Percentiles rank a stretch among this genome's conserved stretches.
These are phyloP conservation scores for Pilobolus umbonatus DNA, from an alignment of 192 early-diverging fungal genomes.

Conservation along the genomic window DNA sequence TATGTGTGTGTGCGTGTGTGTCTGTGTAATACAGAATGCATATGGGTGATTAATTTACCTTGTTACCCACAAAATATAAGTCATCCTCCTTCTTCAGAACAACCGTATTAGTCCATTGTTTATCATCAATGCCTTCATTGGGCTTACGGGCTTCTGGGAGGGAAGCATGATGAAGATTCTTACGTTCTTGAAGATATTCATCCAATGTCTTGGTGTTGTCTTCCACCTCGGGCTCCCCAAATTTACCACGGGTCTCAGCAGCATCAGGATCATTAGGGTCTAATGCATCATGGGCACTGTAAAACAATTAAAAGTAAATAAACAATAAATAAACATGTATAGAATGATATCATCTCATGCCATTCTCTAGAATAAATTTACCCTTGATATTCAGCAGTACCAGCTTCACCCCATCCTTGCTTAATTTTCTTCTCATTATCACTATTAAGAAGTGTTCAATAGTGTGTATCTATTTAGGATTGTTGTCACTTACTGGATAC, in stretches of 20 bases:
- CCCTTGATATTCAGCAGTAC: conserved; percentile 50
- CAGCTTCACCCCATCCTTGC: conserved; percentile 71
- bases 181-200: conserved; percentile 71
- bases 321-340: neutral
- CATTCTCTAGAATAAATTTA: conserved; percentile 8
- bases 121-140: conserved; percentile 84
- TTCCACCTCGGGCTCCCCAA: conserved; percentile 58
- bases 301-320: neutral
- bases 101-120: conserved; percentile 72
- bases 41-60: conserved; percentile 44
- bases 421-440: conserved; percentile 90
- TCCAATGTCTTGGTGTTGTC: conserved; percentile 78
- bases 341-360: neutral
- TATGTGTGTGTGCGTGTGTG: neutral
- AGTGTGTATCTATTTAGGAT: neutral
- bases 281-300: conserved; percentile 5
- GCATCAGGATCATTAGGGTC: conserved; percentile 27
- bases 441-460: conserved; percentile 9
- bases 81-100: conserved; percentile 71
- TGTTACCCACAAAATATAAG: conserved; percentile 64
- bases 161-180: conserved; percentile 44
- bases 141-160: conserved; percentile 65
- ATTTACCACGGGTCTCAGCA: conserved; percentile 31
- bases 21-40: too few relatives aligned
- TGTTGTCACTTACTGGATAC: conserved; percentile 34